Conservation (phyloP, 805 yeast species). For the Candida hungchunana region DNA sequence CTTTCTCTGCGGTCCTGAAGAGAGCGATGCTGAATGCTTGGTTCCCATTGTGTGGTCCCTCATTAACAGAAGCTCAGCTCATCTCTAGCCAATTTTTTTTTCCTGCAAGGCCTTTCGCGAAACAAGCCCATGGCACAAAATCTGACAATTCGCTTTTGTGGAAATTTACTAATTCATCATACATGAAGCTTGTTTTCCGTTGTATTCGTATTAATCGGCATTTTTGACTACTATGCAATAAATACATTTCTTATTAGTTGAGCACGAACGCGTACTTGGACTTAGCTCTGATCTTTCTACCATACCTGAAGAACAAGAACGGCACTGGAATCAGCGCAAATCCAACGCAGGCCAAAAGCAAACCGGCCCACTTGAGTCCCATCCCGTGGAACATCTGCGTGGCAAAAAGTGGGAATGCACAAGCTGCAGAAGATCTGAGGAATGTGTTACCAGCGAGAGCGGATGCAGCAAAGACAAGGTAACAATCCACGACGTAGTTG, state of each 20-base stretch:
- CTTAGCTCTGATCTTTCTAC: constrained; percentile 48
- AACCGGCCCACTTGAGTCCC: constrained; percentile 79
- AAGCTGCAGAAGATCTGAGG: constrained; percentile 64
- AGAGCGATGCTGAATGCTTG: too few relatives aligned
- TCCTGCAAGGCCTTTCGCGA: too few relatives aligned
- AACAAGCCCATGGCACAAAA: too few relatives aligned
- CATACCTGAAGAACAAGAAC: constrained; percentile 55
- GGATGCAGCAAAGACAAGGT: constrained; percentile 69
- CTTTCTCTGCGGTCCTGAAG: too few relatives aligned
- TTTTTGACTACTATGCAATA: too few relatives aligned
- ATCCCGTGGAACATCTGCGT: constrained; percentile 62
- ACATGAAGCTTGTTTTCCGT: too few relatives aligned
- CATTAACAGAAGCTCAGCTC: too few relatives aligned
- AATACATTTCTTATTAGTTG: not conserved
- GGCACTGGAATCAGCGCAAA: constrained; percentile 63
- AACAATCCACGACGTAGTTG: constrained; percentile 70
- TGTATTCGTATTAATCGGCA: too few relatives aligned
- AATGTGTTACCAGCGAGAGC: constrained; percentile 74
- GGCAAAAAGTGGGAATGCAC: constrained; percentile 70
- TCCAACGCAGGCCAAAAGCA: constrained; percentile 61
- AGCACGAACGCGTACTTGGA: constrained; percentile 53
- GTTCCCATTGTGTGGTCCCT: too few relatives aligned
- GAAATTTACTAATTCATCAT: too few relatives aligned
- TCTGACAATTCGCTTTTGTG: too few relatives aligned
- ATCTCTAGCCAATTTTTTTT: too few relatives aligned